These are phyloP conservation scores for Metrosideros polymorpha DNA, from an alignment of 441 rosid genomes.

Conservation along the genomic window DNA sequence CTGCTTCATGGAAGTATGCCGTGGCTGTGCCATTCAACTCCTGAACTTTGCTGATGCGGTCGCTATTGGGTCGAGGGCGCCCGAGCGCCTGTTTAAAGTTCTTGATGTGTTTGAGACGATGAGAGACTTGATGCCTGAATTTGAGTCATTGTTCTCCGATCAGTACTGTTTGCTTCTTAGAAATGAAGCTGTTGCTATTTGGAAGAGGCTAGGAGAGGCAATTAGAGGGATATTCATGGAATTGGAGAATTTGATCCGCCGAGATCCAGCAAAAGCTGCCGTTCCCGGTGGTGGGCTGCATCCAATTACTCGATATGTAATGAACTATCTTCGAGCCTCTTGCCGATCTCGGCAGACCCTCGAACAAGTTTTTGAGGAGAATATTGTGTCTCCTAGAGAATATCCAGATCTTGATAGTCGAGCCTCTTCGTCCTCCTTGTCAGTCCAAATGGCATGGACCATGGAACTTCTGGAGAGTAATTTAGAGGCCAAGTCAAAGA, in stretches of 20 bases:
- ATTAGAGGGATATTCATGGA: constrained; percentile 88
- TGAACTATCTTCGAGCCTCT: constrained; percentile 84
- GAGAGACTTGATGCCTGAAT: constrained; percentile 76
- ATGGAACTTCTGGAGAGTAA: constrained; percentile 90
- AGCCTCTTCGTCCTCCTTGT: constrained; percentile 40
- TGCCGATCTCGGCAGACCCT: constrained; percentile 67
- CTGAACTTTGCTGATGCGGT: constrained; percentile 72
- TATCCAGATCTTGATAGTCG: constrained; percentile 3
- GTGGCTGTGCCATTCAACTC: constrained; percentile 63
- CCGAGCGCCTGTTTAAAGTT: constrained; percentile 80
- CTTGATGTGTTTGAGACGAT: constrained; percentile 80
- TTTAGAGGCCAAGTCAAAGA: constrained; percentile 72
- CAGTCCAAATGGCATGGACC: constrained; percentile 75
- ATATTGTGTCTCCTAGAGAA: constrained; percentile 36
- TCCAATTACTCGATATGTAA: constrained; percentile 88
- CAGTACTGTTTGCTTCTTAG: constrained; percentile 68
- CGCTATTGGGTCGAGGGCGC: constrained; percentile 75
- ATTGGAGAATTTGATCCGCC: constrained; percentile 74
- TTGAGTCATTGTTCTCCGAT: constrained; percentile 59
- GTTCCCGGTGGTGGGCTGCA: constrained; percentile 84
- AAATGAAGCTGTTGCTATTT: constrained; percentile 60
- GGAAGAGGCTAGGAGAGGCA: constrained; percentile 77
- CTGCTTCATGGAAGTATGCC: constrained; percentile 91
- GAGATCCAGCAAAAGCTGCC: constrained; percentile 74
- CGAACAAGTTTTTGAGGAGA: constrained; percentile 75